Evolutionary conservation across 495 filamentous ascomycete species (phyloP).

Genomic region (Xylaria castorea): DNA sequence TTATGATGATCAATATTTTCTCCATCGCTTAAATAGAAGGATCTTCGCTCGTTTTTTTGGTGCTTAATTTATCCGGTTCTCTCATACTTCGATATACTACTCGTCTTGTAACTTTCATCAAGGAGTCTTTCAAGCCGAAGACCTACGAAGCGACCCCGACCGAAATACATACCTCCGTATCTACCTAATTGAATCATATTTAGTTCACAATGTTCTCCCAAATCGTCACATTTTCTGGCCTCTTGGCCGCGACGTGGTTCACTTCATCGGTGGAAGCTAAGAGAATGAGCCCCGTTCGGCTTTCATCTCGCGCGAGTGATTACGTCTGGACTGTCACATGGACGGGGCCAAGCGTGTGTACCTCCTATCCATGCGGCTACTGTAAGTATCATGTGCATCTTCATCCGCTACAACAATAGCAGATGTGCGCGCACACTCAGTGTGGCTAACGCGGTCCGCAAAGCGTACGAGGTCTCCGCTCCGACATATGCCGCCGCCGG

Average conservation of each 20-base stretch:
- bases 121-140: not conserved
- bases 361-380: conserved; percentile 17
- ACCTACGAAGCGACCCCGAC: not conserved
- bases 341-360: conserved; percentile 12
- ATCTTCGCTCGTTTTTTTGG: not conserved
- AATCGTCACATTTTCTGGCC: not conserved
- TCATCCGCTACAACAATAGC: not conserved
- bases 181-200: not conserved
- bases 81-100: not conserved
- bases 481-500: conserved; percentile 1
- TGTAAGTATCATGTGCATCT: conserved; percentile 13
- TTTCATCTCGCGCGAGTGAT: not conserved
- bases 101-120: not conserved
- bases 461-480: conserved; percentile 14
- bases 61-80: not conserved
- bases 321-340: conserved; percentile 24
- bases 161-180: not conserved
- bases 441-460: not conserved
- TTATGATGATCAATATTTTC: not conserved
- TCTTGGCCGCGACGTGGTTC: conserved; percentile 5
- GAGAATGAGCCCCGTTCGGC: not conserved
- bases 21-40: not conserved
- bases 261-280: conserved; percentile 2
- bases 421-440: not conserved
- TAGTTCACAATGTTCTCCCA: conserved; percentile 15